These are phyloP conservation scores for Plenodomus tracheiphilus DNA, from an alignment of 2,329 filamentous ascomycete genomes.

Conservation along the genomic window DNA sequence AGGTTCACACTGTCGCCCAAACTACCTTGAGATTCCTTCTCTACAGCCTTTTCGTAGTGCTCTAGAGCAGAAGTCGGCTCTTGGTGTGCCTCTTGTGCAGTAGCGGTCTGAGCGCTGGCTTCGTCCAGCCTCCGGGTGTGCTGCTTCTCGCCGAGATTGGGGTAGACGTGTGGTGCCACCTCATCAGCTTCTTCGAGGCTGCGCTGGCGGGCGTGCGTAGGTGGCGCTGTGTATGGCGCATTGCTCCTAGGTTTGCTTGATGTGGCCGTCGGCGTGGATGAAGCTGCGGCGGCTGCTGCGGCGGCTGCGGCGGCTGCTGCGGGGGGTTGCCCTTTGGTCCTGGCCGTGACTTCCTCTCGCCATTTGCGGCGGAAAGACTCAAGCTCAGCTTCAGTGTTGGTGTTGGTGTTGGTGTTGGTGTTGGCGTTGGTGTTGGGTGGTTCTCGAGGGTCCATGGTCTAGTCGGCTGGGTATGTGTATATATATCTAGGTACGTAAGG, in stretches of 20 bases:
- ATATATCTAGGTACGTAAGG: too few species aligned
- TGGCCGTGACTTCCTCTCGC: conserved; percentile 74
- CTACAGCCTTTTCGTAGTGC: conserved; percentile 89
- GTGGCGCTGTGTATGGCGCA: conserved; percentile 24
- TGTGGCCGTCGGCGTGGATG: conserved; percentile 10
- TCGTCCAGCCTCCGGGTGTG: conserved; percentile 50
- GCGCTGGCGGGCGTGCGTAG: conserved; percentile 29
- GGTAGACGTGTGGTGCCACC: conserved; percentile 47
- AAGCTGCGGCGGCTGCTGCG: conserved; percentile 6
- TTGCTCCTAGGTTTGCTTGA: conserved; percentile 31
- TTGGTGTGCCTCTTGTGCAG: conserved; percentile 33
- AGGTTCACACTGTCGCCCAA: conserved; percentile 85
- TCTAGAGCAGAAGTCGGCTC: conserved; percentile 80
- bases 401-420: conserved; percentile 1
- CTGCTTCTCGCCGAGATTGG: conserved; percentile 52
- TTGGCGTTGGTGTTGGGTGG: not conserved
- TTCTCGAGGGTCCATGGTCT: conserved; percentile 22
- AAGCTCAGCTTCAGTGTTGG: conserved; percentile 64
- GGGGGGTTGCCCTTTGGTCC: conserved; percentile 45
- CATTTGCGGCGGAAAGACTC: conserved; percentile 85
- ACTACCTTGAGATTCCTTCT: conserved; percentile 82
- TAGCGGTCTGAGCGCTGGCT: conserved; percentile 39
- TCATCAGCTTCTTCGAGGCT: conserved; percentile 46
- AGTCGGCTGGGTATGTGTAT: too few species aligned
- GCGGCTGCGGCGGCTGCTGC: conserved; percentile 15